These are phyloP conservation scores for Leptographium lundbergii DNA, from an alignment of 2,329 filamentous ascomycete species.

Conservation along the genomic window DNA sequence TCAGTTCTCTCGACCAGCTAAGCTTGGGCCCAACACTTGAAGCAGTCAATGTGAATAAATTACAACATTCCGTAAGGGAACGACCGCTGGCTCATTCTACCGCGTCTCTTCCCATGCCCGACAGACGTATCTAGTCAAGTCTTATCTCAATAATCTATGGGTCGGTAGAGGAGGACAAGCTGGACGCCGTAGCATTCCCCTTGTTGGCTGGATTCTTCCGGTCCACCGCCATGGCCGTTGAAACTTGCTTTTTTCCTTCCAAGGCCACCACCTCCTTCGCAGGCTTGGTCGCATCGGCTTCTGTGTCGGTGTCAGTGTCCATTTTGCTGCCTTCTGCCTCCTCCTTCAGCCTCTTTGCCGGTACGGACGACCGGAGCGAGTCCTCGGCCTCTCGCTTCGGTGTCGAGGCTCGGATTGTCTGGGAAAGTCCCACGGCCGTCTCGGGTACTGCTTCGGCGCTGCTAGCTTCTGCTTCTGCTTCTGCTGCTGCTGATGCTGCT, in stretches of 20 bases:
- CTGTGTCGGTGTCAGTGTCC: not conserved
- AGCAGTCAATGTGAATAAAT: too few species aligned
- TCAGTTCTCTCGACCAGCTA: too few species aligned
- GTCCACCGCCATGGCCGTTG: not conserved
- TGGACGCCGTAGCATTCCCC: not conserved
- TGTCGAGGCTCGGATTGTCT: slow-evolving; percentile 11
- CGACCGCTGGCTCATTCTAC: too few species aligned
- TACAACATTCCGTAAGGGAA: too few species aligned
- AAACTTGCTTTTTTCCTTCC: not conserved
- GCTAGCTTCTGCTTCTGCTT: slow-evolving; percentile 18
- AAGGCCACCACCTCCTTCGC: not conserved
- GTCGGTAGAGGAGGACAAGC: too few species aligned
- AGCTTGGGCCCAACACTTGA: too few species aligned
- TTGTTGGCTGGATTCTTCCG: not conserved
- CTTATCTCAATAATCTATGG: too few species aligned
- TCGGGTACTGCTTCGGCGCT: not conserved
- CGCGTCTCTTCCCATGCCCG: too few species aligned
- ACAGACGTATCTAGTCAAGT: too few species aligned
- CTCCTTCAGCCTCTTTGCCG: slow-evolving; percentile 36
- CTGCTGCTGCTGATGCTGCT: slow-evolving; percentile 17
- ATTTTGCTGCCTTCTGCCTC: not conserved
- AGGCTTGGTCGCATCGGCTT: not conserved
- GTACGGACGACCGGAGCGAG: slow-evolving; percentile 18
- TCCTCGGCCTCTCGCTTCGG: slow-evolving; percentile 45
- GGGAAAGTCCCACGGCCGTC: not conserved